A percentile compares a stretch with the other conserved stretches of the same genome.
Conservation (phyloP, 2,329 filamentous ascomycete genomes). For the Fusarium globosum region DNA sequence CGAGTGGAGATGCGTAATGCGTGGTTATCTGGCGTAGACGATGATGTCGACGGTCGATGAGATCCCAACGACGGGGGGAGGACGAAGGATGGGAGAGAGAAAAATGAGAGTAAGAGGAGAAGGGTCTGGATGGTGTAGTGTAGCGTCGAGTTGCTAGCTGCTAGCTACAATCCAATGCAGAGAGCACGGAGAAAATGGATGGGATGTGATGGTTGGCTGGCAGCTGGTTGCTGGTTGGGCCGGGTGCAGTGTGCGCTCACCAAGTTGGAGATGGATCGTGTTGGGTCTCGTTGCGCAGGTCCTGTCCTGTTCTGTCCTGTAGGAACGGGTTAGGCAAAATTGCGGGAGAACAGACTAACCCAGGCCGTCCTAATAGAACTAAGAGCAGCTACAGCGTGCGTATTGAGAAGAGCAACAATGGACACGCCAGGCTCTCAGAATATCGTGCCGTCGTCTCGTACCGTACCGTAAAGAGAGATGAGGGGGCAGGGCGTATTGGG, state of each 20-base stretch:
- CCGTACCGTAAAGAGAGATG: constrained; percentile 15
- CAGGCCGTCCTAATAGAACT: constrained; percentile 14
- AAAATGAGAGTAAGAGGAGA: constrained; percentile 36
- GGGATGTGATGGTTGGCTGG: constrained; percentile 25
- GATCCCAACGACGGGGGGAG: constrained; percentile 20
- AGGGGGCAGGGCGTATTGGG: constrained; percentile 42
- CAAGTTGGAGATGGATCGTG: constrained; percentile 41
- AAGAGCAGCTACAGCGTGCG: constrained; percentile 5
- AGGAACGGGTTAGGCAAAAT: not conserved
- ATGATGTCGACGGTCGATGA: constrained; percentile 38
- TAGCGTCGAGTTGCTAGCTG: constrained; percentile 25
- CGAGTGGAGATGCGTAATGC: constrained; percentile 31
- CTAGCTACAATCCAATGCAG: constrained; percentile 31
- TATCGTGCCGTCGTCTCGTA: constrained; percentile 7
- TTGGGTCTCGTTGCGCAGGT: constrained; percentile 31
- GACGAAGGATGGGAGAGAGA: constrained; percentile 20
- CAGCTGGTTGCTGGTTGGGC: constrained; percentile 33
- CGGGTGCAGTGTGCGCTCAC: constrained; percentile 40
- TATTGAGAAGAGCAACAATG: constrained; percentile 11
- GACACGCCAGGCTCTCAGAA: constrained; percentile 11
- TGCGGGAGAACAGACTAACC: constrained; percentile 17
- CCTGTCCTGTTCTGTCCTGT: constrained; percentile 2
- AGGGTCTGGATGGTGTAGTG: constrained; percentile 18
- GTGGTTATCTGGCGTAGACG: constrained; percentile 36
- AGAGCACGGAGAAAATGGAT: constrained; percentile 15